Evolutionary conservation across 805 yeast species (phyloP).

Genomic region (Gaillardinia entomophila): DNA sequence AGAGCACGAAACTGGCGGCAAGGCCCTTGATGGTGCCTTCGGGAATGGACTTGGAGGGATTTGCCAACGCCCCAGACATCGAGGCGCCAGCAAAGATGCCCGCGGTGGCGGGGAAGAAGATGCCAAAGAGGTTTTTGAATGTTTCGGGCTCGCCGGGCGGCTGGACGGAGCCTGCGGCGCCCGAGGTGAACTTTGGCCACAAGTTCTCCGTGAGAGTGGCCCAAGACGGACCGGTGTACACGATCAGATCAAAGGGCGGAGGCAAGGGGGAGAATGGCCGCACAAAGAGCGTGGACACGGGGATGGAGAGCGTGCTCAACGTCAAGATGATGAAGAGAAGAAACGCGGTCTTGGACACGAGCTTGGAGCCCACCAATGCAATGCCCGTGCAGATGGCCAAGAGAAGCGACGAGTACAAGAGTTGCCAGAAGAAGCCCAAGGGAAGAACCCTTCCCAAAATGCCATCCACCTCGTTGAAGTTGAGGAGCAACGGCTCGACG

Average conservation of each 20-base stretch:
- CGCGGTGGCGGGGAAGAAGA: constrained; percentile 96
- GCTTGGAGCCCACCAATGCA: constrained; percentile 72
- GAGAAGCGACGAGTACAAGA: constrained; percentile 65
- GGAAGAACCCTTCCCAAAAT: constrained; percentile 56
- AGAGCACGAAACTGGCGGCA: constrained; percentile 67
- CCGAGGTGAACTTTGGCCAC: constrained; percentile 74
- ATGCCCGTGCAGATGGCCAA: constrained; percentile 67
- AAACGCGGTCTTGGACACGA: constrained; percentile 80
- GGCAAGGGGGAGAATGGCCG: constrained; percentile 49
- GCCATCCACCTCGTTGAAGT: constrained; percentile 64
- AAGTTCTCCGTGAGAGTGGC: constrained; percentile 59
- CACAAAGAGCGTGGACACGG: constrained; percentile 66
- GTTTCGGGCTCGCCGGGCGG: constrained; percentile 53
- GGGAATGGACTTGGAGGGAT: constrained; percentile 88
- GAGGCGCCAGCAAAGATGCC: constrained; percentile 98
- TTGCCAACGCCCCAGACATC: constrained; percentile 89
- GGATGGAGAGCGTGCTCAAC: constrained; percentile 73
- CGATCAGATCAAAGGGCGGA: constrained; percentile 37
- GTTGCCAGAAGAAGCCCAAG: constrained; percentile 60
- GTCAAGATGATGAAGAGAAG: constrained; percentile 62
- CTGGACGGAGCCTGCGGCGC: constrained; percentile 85
- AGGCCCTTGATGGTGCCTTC: constrained; percentile 89
- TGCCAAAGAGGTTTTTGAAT: constrained; percentile 83
- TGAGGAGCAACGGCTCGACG: constrained; percentile 80
- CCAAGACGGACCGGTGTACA: constrained; percentile 75